Base-by-base conservation (phyloP, 768 basidiomycete genomes). In the Suillus plorans region DNA sequence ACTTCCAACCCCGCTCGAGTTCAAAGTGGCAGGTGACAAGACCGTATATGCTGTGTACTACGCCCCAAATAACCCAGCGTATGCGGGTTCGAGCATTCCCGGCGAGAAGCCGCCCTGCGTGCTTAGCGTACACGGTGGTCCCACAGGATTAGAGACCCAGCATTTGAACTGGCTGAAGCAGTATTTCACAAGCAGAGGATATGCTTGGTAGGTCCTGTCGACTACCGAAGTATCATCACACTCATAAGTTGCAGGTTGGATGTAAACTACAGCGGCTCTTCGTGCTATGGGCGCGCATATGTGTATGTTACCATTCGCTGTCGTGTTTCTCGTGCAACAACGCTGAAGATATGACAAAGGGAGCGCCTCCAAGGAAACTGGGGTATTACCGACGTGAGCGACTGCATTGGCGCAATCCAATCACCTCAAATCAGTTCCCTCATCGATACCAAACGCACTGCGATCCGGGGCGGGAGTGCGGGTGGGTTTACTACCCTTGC, bases 231-330 rank as follows among this genome's bases (percentile, higher is more conserved):
- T 62, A 2, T n/a, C 22, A 34, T 49, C 22, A 12, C 37, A 14
- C 36, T 41, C 5, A 37, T 61, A 28, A 20, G 58, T 64, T 84
- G 85, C 82, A 86, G 89, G 85, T 69, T 90, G 36, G 89, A 89
- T 60, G 89, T 93, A 42, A 89, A 93, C 71, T 89, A 91, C 67
- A 82, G 89, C 14, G 92, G 91, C 3, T 89, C 89, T 0, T 85
- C 86, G 14, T 88, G 88, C 0, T 92, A 88, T 67, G 92, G 92
- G 0, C 82, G 89, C 6, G 75, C 76, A 22, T 94, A 91, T 68
- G 84, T 82, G 80, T 81, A 66, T 55, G 78, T 45, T 25, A 18
- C 16, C 18, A 22, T 47, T 28, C 1, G 12, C 12, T 20, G 6
- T 52, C 31, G 20, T n/a, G 5, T 44, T 7, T 63, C 6, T 2